phyloP scores from a whole-genome alignment of 495 filamentous ascomycete species.

The Annulohypoxylon bovei region DNA sequence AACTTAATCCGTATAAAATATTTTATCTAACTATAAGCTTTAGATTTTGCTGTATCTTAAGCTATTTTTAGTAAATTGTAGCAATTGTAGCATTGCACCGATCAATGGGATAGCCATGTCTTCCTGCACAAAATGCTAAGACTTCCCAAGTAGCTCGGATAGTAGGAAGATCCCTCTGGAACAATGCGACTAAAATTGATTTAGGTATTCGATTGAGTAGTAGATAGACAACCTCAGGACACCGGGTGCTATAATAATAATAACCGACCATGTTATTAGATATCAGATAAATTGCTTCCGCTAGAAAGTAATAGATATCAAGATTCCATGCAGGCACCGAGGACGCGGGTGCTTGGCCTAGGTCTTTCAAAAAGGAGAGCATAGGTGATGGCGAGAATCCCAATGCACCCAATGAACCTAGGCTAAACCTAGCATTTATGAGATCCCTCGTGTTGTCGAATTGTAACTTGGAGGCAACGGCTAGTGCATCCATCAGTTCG shows the following conservation, averaged over 20 bases:
- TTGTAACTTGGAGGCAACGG: background rate
- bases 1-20: too few relatives aligned
- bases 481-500: background rate
- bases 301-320: constrained; percentile 8
- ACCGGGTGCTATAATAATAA: background rate
- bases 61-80: too few relatives aligned
- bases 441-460: background rate
- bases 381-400: background rate
- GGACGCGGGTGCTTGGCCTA: background rate
- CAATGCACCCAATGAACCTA: background rate
- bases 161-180: constrained; percentile 7
- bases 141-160: constrained; percentile 14
- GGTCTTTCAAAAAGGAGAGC: background rate
- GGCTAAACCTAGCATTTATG: background rate
- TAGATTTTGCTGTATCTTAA: too few relatives aligned
- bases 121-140: background rate
- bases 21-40: too few relatives aligned
- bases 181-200: background rate
- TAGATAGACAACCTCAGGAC: constrained; percentile 6
- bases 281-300: constrained; percentile 12
- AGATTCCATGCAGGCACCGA: constrained; percentile 10
- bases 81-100: too few relatives aligned
- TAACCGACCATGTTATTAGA: constrained; percentile 8
- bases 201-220: constrained; percentile 4
- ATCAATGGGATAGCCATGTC: background rate